These are phyloP conservation scores for Boletus sp. DNA, from an alignment of 768 basidiomycete species.

Conservation along the genomic window DNA sequence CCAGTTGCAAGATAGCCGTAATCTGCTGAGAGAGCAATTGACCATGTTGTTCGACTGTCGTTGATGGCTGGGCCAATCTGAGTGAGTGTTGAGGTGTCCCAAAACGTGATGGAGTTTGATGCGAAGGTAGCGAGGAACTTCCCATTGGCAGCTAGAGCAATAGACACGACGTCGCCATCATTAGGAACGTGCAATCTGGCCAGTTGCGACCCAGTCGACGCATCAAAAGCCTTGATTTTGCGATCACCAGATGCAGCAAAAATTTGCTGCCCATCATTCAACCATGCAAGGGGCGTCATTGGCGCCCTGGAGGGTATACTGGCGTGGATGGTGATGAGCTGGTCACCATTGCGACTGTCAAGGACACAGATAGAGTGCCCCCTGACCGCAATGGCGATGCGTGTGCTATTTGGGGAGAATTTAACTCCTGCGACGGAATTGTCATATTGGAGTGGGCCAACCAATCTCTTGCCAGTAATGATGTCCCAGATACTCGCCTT, in stretches of 20 bases:
- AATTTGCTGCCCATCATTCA: background rate
- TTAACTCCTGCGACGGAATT: background rate
- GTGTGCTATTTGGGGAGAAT: background rate
- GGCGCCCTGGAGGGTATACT: fast-evolving
- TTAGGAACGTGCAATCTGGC: background rate
- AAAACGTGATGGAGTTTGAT: background rate
- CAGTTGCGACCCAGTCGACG: background rate
- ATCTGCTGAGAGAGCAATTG: background rate
- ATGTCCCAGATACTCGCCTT: background rate
- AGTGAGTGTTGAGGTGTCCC: background rate
- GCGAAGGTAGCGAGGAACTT: background rate
- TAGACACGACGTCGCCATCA: background rate
- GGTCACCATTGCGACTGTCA: background rate
- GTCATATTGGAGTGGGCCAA: background rate
- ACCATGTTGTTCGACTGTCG: background rate
- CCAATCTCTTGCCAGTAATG: background rate
- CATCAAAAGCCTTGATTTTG: background rate
- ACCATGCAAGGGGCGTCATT: background rate
- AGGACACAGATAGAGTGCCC: background rate
- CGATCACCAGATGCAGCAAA: background rate
- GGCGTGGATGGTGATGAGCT: background rate
- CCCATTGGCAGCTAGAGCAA: background rate
- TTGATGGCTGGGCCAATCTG: background rate
- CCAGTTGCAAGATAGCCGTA: background rate
- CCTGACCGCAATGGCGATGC: background rate